Evolutionary conservation across 1,284 basidiomycete genomes (phyloP), one percentile per base, ranked within the genome.

Genomic region (Pulchroboletus neoregius): DNA sequence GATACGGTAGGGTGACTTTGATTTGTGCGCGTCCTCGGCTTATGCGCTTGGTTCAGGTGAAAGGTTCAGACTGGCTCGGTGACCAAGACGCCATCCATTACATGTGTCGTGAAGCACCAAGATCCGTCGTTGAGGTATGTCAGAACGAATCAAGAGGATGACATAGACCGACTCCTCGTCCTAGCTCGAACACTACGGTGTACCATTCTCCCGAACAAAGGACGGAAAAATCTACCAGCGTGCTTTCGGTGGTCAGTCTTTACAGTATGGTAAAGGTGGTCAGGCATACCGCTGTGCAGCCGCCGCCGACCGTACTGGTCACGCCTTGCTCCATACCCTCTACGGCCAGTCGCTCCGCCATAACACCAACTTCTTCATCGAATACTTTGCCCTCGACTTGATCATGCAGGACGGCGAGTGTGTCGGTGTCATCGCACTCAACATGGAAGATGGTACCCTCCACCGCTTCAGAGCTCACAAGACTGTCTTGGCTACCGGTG

Each of bases 221-320:
- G 96, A 99, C 57, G 96, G 96, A 63, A 99, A 99, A 76, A 99
- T 99, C 66, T 99, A 99, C 74, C 96, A 99, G 71, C 91, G 96
- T 67, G 96, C 96, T 30, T 99, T 99, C 66, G 96, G 96, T 72
- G 96, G 96, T 57, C 96, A 99, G 70, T 99, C 95, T 15, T 75
- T 99, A 58, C 87, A 99, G 67, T 99, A 73, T 68, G 96, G 96
- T 45, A 99, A 99, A 74, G 96, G 96, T 60, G 96, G 96, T 48
- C 96, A 99, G 70, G 96, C 96, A 22, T 99, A 99, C 73, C 92
- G 96, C 56, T 99, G 95, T 68, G 95, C 95, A 52, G 94, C 95
- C 51, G 96, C 96, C 7, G 96, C 96, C 52, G 96, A 99, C 71
- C 92, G 96, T 71, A 99, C 96, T 13, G 96, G 96, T 20, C 96